Evolutionary conservation across 306 rosid species (phyloP), one percentile per base, ranked within the genome.

Genomic region (Argentina anserina): DNA sequence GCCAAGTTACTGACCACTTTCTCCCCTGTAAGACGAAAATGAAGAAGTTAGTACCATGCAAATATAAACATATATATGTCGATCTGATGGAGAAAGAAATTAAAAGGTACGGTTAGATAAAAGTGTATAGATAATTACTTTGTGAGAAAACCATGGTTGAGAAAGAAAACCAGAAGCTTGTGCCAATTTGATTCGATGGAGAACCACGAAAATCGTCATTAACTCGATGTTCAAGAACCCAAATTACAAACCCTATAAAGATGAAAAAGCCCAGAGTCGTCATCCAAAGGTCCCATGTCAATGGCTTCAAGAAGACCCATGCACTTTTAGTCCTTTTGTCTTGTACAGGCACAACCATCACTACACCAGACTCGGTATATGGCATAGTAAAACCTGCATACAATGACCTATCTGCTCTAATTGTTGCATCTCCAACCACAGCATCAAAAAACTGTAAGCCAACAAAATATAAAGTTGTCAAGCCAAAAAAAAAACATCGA

Each of bases 161-260:
- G 82, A 88, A 88, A 13, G 88, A 76, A 53, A 83, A 88, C 88
- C 90, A 83, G 26, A 88, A 63, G 73, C 85, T 79, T 14, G 90
- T 85, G 56, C 90, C 88, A 53, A 85, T 74, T 21, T 87, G 84
- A 71, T 83, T 69, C 0, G 74, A 79, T 6, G 59, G 80, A 42
- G 86, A 78, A 5, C 92, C 92, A 4, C 88, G 70, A n/a, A 85
- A 85, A 41, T 73, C 63, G 0, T 77, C 73, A 65, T 88, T 88
- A 37, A 88, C 59, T 75, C 82, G 41, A 52, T 88, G 90, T 80
- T 88, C 88, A 41, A 85, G 86, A 31, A 77, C 68, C 88, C 88
- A 88, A 1, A 88, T 81, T 29, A 81, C 86, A 36, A 85, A 84
- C 28, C 90, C 90, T 20, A 83, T 70, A 73, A 85, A 87, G 3